Evolutionary conservation across 805 yeast genomes (phyloP).

Genomic region (Martiniozyma abietophila): DNA sequence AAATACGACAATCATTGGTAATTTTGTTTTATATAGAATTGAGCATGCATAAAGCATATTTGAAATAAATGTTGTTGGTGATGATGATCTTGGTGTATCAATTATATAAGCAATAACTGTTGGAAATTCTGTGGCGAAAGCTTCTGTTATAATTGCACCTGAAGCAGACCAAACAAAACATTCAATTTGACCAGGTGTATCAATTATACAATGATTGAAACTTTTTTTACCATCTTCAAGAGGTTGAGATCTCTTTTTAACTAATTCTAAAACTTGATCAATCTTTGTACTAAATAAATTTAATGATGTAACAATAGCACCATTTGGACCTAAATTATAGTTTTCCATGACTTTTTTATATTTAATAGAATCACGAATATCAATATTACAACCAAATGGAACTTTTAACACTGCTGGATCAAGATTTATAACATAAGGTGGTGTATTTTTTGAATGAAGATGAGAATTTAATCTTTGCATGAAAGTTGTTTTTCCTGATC

Average conservation of each 20-base stretch:
- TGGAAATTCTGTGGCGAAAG: constrained; percentile 92
- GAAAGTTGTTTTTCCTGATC: constrained; percentile 94
- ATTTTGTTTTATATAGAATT: constrained; percentile 85
- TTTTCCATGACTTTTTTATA: constrained; percentile 96
- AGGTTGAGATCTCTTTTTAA: constrained; percentile 74
- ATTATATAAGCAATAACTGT: constrained; percentile 93
- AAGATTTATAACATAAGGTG: constrained; percentile 87
- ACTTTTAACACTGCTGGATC: constrained; percentile 94
- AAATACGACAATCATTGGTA: constrained; percentile 95
- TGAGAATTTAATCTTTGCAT: constrained; percentile 92
- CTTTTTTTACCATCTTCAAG: no score
- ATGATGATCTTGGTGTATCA: constrained; percentile 89
- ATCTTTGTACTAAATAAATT: constrained; percentile 90
- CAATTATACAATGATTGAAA: constrained; percentile 68
- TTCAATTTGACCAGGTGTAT: constrained; percentile 98
- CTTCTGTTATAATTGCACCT: constrained; percentile 92
- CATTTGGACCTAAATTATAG: constrained; percentile 92
- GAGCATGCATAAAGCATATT: constrained; percentile 98
- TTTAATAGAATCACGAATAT: constrained; percentile 91
- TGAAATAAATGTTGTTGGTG: constrained; percentile 96
- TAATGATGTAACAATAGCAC: constrained; percentile 93
- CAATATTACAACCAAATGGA: constrained; percentile 93
- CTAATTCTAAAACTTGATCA: constrained; percentile 83
- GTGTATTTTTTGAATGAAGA: constrained; percentile 56
- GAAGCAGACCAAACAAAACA: constrained; percentile 98